A percentile compares a stretch with the other conserved stretches of the same genome.
phyloP scores from a whole-genome alignment of 805 yeast species.

The Metschnikowia corniflorae region DNA sequence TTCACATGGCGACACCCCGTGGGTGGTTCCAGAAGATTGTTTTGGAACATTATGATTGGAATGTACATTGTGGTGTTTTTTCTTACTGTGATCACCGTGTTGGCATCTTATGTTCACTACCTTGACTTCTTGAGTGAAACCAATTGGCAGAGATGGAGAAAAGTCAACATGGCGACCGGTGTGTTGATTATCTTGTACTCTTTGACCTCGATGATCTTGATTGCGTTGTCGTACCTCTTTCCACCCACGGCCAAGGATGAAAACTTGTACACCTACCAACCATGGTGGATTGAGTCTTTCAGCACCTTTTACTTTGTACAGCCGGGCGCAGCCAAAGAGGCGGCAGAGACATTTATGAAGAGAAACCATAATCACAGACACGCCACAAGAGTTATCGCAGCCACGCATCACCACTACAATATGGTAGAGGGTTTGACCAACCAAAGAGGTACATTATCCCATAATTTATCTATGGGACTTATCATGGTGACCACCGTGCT shows the following conservation, averaged over 20 bases:
- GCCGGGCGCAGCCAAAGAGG: conserved; percentile 47
- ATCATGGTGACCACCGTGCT: conserved; percentile 45
- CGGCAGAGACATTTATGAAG: conserved; percentile 44
- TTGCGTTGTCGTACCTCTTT: conserved; percentile 49
- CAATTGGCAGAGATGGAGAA: conserved; percentile 21
- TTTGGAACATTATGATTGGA: conserved; percentile 20
- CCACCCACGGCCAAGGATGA: conserved; percentile 52
- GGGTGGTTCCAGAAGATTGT: conserved; percentile 21
- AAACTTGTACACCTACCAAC: conserved; percentile 58
- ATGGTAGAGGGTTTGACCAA: conserved; percentile 39
- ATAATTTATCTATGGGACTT: conserved; percentile 48
- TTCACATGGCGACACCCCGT: conserved; percentile 28
- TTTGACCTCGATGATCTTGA: conserved; percentile 46
- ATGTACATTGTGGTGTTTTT: conserved; percentile 17
- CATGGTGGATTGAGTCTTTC: conserved; percentile 76
- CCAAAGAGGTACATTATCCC: conserved; percentile 42
- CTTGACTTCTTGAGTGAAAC: conserved; percentile 12
- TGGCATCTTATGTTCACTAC: conserved; percentile 19
- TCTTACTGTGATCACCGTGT: conserved; percentile 17
- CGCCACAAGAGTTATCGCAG: conserved; percentile 59
- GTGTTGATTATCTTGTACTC: conserved; percentile 45
- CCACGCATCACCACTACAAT: conserved; percentile 44
- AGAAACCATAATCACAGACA: conserved; percentile 46
- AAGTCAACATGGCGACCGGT: conserved; percentile 29
- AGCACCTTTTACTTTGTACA: conserved; percentile 55